These are phyloP conservation scores for Pisolithus sp. DNA, from an alignment of 768 basidiomycete species.

Conservation along the genomic window DNA sequence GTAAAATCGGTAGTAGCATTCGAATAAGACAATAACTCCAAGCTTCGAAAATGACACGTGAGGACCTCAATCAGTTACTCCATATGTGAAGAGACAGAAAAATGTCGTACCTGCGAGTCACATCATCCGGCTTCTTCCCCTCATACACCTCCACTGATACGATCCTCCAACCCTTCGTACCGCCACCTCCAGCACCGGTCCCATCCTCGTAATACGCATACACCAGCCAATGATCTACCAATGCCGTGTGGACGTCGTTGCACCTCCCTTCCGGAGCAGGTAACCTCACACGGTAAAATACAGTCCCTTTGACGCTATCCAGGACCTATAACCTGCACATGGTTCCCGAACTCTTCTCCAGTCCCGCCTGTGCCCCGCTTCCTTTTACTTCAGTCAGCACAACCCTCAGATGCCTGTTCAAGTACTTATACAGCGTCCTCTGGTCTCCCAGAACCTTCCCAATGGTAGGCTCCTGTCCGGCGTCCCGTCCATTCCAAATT, in stretches of 20 bases:
- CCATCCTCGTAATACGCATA: constrained; percentile 73
- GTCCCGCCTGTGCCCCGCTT: background rate
- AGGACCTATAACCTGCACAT: constrained; percentile 66
- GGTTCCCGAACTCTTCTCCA: no score
- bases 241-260: constrained; percentile 51
- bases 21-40: constrained; percentile 50
- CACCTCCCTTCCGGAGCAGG: constrained; percentile 42
- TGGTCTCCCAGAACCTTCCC: constrained; percentile 86
- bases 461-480: constrained; percentile 55
- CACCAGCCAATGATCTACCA: constrained; percentile 91
- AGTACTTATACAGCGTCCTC: constrained; percentile 88
- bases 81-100: background rate
- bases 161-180: constrained; percentile 61
- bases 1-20: constrained; percentile 47
- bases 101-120: constrained; percentile 56
- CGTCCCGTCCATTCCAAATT: constrained; percentile 35
- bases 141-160: constrained; percentile 90
- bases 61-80: background rate
- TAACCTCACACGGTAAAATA: constrained; percentile 61
- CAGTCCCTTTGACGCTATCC: constrained; percentile 73
- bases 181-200: constrained; percentile 32
- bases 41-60: constrained; percentile 28
- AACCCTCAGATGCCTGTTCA: constrained; percentile 74
- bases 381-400: constrained; percentile 47
- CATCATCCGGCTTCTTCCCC: constrained; percentile 58